Evolutionary conservation across 176 grass and related monocot species (phyloP).

Genomic region (Oryza punctata): DNA sequence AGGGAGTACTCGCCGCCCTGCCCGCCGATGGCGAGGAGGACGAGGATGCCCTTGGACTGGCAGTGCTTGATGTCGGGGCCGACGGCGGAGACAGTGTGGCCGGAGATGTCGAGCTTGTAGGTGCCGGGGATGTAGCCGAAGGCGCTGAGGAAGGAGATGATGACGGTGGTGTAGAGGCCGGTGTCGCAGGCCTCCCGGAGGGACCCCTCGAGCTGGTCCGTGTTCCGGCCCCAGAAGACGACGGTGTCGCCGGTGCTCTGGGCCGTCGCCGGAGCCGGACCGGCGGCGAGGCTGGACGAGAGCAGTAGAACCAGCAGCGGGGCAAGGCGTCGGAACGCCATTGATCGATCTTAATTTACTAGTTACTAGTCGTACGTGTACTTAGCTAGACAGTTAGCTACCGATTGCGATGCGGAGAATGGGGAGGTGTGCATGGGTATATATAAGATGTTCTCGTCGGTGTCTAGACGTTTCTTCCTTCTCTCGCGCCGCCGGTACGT

Average conservation of each 20-base stretch:
- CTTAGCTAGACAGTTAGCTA: no score
- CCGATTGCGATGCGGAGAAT: no score
- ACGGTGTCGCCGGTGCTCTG: no score
- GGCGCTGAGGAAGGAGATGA: slow-evolving; percentile 8
- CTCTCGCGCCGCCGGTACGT: no score
- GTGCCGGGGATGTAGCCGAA: neutral
- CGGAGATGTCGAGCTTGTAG: slow-evolving; percentile 1
- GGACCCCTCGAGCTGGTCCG: slow-evolving; percentile 3
- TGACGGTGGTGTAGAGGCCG: slow-evolving; percentile 5
- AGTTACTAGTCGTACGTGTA: no score
- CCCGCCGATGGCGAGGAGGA: slow-evolving; percentile 28
- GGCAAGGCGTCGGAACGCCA: neutral
- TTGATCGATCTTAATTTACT: neutral
- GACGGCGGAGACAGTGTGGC: neutral
- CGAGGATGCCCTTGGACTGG: slow-evolving; percentile 4
- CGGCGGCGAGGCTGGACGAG: neutral
- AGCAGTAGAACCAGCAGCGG: neutral
- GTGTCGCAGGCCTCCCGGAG: slow-evolving; percentile 7
- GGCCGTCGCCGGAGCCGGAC: neutral
- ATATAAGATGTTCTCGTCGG: no score
- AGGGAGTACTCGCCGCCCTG: slow-evolving; percentile 8
- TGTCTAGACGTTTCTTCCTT: no score
- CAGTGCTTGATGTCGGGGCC: slow-evolving; percentile 37
- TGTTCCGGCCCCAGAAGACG: slow-evolving; percentile 21
- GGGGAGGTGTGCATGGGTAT: no score